phyloP scores from a whole-genome alignment of 306 rosid species.

The Vigna angularis region DNA sequence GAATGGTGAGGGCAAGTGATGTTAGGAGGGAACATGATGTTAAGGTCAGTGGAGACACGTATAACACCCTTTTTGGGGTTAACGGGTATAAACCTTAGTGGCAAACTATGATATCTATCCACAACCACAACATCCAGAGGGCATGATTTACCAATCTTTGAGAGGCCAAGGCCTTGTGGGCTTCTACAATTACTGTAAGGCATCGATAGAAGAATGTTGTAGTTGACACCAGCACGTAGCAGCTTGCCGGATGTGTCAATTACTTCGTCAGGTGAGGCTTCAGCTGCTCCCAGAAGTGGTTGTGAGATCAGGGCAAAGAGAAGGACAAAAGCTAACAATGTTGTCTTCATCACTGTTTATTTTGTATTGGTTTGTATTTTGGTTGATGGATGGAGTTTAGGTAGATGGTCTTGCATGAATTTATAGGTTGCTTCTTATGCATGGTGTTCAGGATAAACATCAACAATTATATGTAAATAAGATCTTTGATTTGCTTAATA shows the following conservation, averaged over 20 bases:
- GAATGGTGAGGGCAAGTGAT: conserved; percentile 42
- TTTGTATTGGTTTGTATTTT: not conserved
- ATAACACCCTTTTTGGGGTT: conserved; percentile 46
- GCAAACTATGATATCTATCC: conserved; percentile 37
- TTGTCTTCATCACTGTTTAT: conserved; percentile 13
- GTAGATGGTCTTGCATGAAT: not conserved
- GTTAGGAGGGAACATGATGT: conserved; percentile 47
- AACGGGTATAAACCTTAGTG: conserved; percentile 42
- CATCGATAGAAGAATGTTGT: conserved; percentile 43
- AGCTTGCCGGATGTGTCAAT: conserved; percentile 46
- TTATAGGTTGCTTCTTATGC: conserved; percentile 1
- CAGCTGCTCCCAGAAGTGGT: conserved; percentile 24
- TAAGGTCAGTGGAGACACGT: conserved; percentile 50
- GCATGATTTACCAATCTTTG: conserved; percentile 39
- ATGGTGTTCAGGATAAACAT: not conserved
- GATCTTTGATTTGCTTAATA: not conserved
- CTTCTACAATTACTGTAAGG: conserved; percentile 6
- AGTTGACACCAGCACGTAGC: conserved; percentile 26
- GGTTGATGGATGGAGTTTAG: conserved; percentile 6
- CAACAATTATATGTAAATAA: too few relatives aligned
- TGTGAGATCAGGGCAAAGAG: conserved; percentile 37
- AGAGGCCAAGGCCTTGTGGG: conserved; percentile 50
- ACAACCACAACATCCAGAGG: conserved; percentile 54
- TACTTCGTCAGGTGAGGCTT: conserved; percentile 39
- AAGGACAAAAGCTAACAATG: conserved; percentile 25